Percentiles rank a stretch among this genome's conserved stretches.
These are phyloP conservation scores for Angomonas desouzai DNA, from an alignment of 208 protist genomes.

Conservation along the genomic window DNA sequence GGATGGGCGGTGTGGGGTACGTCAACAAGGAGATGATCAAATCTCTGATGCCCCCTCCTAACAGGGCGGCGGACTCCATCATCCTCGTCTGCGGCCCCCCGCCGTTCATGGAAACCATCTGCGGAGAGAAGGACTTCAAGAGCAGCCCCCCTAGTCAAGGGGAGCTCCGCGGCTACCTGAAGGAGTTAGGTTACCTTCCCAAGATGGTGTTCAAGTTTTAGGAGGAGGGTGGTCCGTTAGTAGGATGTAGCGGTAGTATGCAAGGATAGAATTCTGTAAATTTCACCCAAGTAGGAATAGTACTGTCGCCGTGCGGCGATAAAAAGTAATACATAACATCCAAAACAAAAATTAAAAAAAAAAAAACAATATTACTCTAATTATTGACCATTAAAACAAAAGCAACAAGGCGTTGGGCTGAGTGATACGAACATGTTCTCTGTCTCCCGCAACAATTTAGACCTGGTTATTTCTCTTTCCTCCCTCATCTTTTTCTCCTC, in stretches of 20 bases:
- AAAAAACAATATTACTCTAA: too few relatives aligned
- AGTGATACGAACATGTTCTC: too few relatives aligned
- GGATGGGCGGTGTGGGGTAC: constrained; percentile 88
- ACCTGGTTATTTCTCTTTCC: neutral
- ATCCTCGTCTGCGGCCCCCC: constrained; percentile 87
- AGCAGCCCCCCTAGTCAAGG: constrained; percentile 73
- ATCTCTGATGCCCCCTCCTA: constrained; percentile 80
- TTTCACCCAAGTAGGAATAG: neutral
- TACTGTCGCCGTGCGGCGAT: neutral
- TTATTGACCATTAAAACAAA: neutral
- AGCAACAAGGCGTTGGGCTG: too few relatives aligned
- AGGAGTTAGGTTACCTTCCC: constrained; percentile 83
- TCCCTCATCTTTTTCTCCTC: neutral
- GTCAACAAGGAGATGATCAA: constrained; percentile 90
- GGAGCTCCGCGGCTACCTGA: constrained; percentile 78
- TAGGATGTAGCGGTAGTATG: neutral
- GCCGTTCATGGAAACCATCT: constrained; percentile 85
- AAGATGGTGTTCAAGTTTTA: constrained; percentile 93
- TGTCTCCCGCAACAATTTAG: neutral
- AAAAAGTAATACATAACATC: neutral
- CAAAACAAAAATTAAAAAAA: neutral
- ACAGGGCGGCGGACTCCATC: constrained; percentile 70
- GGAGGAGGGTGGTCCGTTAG: neutral
- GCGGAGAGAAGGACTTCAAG: constrained; percentile 86
- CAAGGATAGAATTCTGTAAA: neutral